A percentile compares a stretch with the other conserved stretches of the same genome.
Evolutionary conservation across 1,284 basidiomycete species (phyloP).

Genomic region (Rugosomyces carneus): DNA sequence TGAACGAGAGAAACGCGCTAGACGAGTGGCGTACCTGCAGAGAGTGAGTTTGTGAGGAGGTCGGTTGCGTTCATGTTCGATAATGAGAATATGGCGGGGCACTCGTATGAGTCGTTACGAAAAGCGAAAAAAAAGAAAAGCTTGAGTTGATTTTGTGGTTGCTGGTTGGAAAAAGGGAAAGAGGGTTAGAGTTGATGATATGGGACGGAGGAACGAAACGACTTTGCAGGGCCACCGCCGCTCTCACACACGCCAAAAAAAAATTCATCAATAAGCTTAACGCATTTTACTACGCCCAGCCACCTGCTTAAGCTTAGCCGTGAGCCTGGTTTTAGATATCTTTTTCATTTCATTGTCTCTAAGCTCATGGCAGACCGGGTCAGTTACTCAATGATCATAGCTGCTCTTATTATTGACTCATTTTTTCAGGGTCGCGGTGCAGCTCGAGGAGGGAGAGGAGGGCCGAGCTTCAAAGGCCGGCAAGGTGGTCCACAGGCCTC

Average conservation of each 20-base stretch:
- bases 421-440: constrained; percentile 46
- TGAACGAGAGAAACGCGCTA: constrained; percentile 24
- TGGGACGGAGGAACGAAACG: constrained; percentile 12
- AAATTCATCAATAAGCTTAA: constrained; percentile 4
- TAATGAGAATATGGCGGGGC: constrained; percentile 8
- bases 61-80: constrained; percentile 82
- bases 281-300: not conserved
- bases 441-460: constrained; percentile 40
- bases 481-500: constrained; percentile 37
- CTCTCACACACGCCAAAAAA: constrained; percentile 16
- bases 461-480: constrained; percentile 36
- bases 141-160: constrained; percentile 12
- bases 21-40: constrained; percentile 60
- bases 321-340: not conserved
- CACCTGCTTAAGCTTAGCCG: not conserved
- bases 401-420: constrained; percentile 26
- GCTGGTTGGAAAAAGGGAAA: constrained; percentile 13
- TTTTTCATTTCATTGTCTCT: constrained; percentile 7
- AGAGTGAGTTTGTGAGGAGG: constrained; percentile 86
- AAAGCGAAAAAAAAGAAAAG: constrained; percentile 16
- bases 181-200: constrained; percentile 15
- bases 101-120: constrained; percentile 15
- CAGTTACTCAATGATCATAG: constrained; percentile 19
- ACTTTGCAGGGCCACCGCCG: constrained; percentile 12
- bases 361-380: constrained; percentile 57